Evolutionary conservation across 176 grass and related monocot genomes (phyloP), one percentile per base, ranked within the genome.

Genomic region (Lolium multiflorum): DNA sequence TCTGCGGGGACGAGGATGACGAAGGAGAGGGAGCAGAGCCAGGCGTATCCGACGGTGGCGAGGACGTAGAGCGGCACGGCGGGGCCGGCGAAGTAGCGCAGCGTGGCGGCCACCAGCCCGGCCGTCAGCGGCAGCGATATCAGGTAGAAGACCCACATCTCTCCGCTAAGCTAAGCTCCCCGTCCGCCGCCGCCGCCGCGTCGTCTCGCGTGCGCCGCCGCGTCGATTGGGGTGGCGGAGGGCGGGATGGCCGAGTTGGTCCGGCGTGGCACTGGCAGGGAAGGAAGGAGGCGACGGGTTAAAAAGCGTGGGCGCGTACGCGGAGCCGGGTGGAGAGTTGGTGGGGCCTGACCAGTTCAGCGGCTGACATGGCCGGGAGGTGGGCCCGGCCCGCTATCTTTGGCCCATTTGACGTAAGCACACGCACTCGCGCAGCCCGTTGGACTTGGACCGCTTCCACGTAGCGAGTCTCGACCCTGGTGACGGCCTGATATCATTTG

Each of bases 21-120:
- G 78, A 98, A 89, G 78, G 96, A 95, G 74, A 98, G 90, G 74
- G 96, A 98, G 91, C 92, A 98, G 87, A 98, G 91, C 96, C 96
- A 98, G 25, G 96, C 94, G 90, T 98, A 98, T 37, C 93, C 93
- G 82, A 98, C 96, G 91, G 91, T 90, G 81, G 89, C 89, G 48
- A 96, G 90, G 72, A 96, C 96, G 91, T 89, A 83, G 1, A 76
- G 73, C 35, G 96, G 96, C 81, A 96, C 91, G 58, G 89, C 90
- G 18, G 96, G 96, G 38, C 96, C 96, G 61, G 93, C 93, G 92
- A 98, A 98, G 92, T 98, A 98, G 64, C 90, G 93, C 83, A 98
- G 91, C 81, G 96, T 98, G 15, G 93, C 79, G 48, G 38, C 85
- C 80, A 96, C 93, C 96, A 94, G 86, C 51, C 96, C 96, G 25